Percentiles rank a stretch among this genome's conserved stretches.
Evolutionary conservation across 2,329 filamentous ascomycete species (phyloP).

Genomic region (Truncatella angustata): DNA sequence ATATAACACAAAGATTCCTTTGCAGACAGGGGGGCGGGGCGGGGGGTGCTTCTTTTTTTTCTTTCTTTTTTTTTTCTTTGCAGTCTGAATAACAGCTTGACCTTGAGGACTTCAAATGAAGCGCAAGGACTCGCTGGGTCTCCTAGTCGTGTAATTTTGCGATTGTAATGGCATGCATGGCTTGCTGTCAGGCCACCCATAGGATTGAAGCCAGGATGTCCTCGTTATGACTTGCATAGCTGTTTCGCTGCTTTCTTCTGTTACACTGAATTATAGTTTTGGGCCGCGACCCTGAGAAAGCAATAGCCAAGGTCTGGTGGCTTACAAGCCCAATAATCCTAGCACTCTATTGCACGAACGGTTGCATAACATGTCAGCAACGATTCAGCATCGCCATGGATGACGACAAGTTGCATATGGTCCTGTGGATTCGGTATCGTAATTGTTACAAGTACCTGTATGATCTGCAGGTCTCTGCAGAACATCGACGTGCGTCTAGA

Average conservation of each 20-base stretch:
- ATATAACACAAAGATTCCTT: no score
- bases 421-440: not conserved
- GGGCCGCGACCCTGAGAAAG: not conserved
- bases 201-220: not conserved
- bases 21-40: no score
- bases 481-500: constrained; percentile 9
- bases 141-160: not conserved
- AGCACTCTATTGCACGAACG: not conserved
- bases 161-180: not conserved
- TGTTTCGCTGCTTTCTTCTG: not conserved
- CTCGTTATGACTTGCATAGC: not conserved
- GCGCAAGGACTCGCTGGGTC: not conserved
- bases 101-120: no score
- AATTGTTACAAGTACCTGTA: constrained; percentile 3
- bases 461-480: constrained; percentile 4
- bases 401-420: not conserved
- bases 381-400: not conserved
- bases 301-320: not conserved
- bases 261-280: not conserved
- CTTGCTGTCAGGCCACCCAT: not conserved
- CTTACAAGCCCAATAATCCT: not conserved
- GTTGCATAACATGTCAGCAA: not conserved
- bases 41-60: no score
- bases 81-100: no score
- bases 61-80: no score